Percentiles rank a stretch among this genome's conserved stretches.
phyloP scores from a whole-genome alignment of 768 basidiomycete species.

The Rubroboletus pulcherrimus region DNA sequence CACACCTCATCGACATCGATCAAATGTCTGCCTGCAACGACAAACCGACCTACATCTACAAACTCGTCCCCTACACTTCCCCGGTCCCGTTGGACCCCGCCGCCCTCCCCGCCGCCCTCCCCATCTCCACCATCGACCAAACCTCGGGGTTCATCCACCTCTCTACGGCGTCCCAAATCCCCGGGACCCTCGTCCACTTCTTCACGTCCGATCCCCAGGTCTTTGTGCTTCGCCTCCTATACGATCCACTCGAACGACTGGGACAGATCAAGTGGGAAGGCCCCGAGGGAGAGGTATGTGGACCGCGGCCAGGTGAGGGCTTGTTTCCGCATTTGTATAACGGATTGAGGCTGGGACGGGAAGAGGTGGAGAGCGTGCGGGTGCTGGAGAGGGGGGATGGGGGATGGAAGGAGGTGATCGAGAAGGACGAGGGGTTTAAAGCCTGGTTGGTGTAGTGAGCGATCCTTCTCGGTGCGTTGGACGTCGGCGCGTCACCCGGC shows the following conservation, averaged over 20 bases:
- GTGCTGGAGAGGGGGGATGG: conserved; percentile 22
- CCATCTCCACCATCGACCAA: conserved; percentile 47
- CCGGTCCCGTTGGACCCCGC: conserved; percentile 31
- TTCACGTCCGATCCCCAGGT: conserved; percentile 39
- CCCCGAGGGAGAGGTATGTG: conserved; percentile 37
- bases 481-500: background rate
- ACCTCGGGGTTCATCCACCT: conserved; percentile 51
- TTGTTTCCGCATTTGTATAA: conserved; percentile 57
- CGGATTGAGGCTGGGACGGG: conserved; percentile 38
- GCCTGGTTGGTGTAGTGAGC: conserved; percentile 36
- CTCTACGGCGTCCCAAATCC: conserved; percentile 49
- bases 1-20: background rate
- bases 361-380: conserved; percentile 42
- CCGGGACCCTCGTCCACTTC: conserved; percentile 44
- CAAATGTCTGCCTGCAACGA: conserved; percentile 3
- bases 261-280: conserved; percentile 47
- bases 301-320: conserved; percentile 41
- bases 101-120: conserved; percentile 43
- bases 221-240: conserved; percentile 43
- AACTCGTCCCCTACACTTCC: conserved; percentile 45
- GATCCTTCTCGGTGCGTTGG: too few species aligned
- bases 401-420: conserved; percentile 34
- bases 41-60: conserved; percentile 56
- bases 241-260: conserved; percentile 33
- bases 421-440: conserved; percentile 6